phyloP scores from a whole-genome alignment of 495 filamentous ascomycete genomes.

The Penicilliopsis zonata region DNA sequence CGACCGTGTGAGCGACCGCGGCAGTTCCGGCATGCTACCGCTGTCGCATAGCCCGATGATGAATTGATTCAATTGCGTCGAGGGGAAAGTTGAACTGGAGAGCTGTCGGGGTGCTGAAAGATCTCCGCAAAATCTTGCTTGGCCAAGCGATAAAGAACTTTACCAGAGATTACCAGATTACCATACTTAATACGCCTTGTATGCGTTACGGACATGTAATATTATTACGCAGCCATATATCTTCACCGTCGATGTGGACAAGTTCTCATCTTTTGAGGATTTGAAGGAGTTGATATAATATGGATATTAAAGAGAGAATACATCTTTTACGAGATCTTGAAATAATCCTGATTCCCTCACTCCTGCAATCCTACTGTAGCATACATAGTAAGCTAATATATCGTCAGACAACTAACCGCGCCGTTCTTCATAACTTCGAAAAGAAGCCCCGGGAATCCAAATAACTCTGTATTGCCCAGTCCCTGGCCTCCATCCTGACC shows the following conservation, averaged over 20 bases:
- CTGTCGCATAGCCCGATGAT: slow-evolving; percentile 16
- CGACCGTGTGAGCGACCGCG: slow-evolving; percentile 35
- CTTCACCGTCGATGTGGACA: too few species aligned
- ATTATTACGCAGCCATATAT: too few species aligned
- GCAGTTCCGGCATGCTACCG: slow-evolving; percentile 36
- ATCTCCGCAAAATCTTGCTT: too few species aligned
- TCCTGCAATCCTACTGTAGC: slow-evolving; percentile 2
- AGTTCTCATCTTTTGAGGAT: too few species aligned
- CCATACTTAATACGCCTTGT: too few species aligned
- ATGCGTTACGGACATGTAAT: too few species aligned
- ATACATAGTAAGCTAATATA: slow-evolving; percentile 60
- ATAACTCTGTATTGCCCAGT: slow-evolving; percentile 72
- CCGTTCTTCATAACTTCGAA: slow-evolving; percentile 96
- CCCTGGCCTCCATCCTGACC: slow-evolving; percentile 39
- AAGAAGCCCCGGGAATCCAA: slow-evolving; percentile 84
- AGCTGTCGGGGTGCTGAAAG: too few species aligned
- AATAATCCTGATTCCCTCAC: slow-evolving; percentile 2
- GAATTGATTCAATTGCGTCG: neutral
- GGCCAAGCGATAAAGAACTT: too few species aligned
- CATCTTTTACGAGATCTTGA: too few species aligned
- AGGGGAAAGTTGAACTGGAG: neutral
- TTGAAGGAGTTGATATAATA: too few species aligned
- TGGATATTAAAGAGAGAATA: too few species aligned
- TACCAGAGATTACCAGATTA: too few species aligned
- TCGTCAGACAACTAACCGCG: slow-evolving; percentile 77